These are phyloP conservation scores for Daedaleopsis sinensis DNA, from an alignment of 768 basidiomycete genomes.

Conservation along the genomic window DNA sequence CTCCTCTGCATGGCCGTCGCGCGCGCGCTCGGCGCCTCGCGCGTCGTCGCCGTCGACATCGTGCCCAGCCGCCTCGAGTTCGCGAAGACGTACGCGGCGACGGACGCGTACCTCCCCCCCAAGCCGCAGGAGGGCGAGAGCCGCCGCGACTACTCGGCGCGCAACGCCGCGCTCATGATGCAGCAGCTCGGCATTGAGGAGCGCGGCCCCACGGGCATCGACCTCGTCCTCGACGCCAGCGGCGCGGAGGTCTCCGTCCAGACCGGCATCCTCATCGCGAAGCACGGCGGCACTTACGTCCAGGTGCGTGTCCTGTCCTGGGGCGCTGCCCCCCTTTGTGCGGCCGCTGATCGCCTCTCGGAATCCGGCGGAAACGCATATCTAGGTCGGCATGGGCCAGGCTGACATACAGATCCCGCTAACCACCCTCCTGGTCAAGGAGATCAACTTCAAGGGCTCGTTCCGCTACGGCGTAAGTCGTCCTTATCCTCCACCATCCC, in stretches of 20 bases:
- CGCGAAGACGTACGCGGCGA: slow-evolving; percentile 83
- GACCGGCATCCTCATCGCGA: slow-evolving; percentile 76
- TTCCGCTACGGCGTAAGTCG: slow-evolving; percentile 82
- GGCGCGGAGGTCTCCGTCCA: slow-evolving; percentile 94
- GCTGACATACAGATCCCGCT: slow-evolving; percentile 78
- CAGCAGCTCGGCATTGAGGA: slow-evolving; percentile 67
- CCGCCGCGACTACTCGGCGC: slow-evolving; percentile 68
- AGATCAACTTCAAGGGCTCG: slow-evolving; percentile 83
- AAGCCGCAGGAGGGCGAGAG: slow-evolving; percentile 63
- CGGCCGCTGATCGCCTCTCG: neutral
- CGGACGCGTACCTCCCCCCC: slow-evolving; percentile 71
- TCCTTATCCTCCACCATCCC: neutral
- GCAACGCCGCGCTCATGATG: slow-evolving; percentile 71
- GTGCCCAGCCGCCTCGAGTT: slow-evolving; percentile 78
- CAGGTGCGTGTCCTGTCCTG: slow-evolving; percentile 45
- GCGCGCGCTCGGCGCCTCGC: slow-evolving; percentile 85
- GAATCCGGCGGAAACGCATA: slow-evolving; percentile 3
- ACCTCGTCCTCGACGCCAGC: slow-evolving; percentile 89
- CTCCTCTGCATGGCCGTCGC: slow-evolving; percentile 95
- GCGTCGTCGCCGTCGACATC: slow-evolving; percentile 86
- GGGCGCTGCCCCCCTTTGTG: neutral
- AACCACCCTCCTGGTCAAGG: slow-evolving; percentile 69
- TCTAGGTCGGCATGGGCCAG: slow-evolving; percentile 84
- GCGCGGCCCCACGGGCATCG: slow-evolving; percentile 70
- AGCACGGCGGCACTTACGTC: slow-evolving; percentile 74